Evolutionary conservation across 2,329 filamentous ascomycete genomes (phyloP).

Genomic region (Microsporum canis): DNA sequence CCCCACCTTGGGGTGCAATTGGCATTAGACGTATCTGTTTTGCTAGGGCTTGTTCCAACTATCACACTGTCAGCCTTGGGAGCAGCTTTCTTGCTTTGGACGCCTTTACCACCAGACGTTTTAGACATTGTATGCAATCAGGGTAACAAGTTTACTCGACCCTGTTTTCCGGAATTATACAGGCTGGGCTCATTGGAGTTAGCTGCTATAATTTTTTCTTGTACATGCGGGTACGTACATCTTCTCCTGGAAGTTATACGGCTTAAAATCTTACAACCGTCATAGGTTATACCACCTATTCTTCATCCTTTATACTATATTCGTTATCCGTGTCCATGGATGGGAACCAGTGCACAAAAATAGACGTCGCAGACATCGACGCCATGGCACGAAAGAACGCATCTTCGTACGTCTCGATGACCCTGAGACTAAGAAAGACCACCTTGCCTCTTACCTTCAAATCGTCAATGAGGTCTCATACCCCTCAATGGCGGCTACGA

Average conservation of each 20-base stretch:
- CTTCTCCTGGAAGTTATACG: not conserved
- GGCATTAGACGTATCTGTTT: not conserved
- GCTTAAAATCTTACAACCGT: not conserved
- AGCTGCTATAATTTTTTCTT: conserved; percentile 20
- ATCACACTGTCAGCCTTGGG: conserved; percentile 21
- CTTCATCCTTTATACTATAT: conserved; percentile 6
- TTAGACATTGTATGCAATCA: conserved; percentile 17
- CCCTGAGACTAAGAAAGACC: not conserved
- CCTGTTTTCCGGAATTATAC: conserved; percentile 24
- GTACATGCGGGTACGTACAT: conserved; percentile 19
- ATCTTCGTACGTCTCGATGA: conserved; percentile 8
- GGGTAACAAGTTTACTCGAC: conserved; percentile 19
- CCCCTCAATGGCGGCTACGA: not conserved
- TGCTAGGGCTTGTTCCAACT: conserved; percentile 13
- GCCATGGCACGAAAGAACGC: conserved; percentile 7
- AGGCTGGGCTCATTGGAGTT: conserved; percentile 22
- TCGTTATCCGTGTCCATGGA: not conserved
- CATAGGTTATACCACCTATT: conserved; percentile 2
- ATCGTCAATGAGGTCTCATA: not conserved
- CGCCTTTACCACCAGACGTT: conserved; percentile 9
- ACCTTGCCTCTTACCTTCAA: not conserved
- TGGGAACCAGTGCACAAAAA: not conserved
- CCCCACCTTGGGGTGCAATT: not conserved
- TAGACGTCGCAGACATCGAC: conserved; percentile 5
- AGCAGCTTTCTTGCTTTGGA: conserved; percentile 24